Evolutionary conservation across 2,329 filamentous ascomycete species (phyloP).

Genomic region (Fusarium musae): DNA sequence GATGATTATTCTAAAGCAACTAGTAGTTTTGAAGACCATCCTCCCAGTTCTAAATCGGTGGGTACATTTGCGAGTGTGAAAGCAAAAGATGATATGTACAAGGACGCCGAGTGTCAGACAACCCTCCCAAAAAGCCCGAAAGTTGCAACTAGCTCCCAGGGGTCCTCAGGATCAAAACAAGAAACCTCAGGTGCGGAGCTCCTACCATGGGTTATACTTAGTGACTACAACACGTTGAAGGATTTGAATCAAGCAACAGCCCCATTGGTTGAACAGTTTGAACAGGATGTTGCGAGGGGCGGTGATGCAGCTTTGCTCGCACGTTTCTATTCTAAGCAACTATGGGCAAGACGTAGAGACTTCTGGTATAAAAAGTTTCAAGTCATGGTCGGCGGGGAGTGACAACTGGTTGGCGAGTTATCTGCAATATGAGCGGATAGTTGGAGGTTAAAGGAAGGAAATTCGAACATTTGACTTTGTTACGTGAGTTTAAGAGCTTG

Average conservation of each 20-base stretch:
- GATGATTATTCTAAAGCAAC: neutral
- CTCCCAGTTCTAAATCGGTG: neutral
- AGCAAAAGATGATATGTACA: neutral
- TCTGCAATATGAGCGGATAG: neutral
- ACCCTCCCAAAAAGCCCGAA: neutral
- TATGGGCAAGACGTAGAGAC: conserved; percentile 41
- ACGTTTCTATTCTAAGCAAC: conserved; percentile 47
- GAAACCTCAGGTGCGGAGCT: neutral
- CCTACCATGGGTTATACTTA: conserved; percentile 37
- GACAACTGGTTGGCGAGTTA: neutral
- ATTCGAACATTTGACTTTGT: neutral
- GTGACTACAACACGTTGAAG: conserved; percentile 40
- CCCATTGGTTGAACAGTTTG: conserved; percentile 48
- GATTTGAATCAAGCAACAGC: conserved; percentile 42
- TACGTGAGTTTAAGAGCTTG: neutral
- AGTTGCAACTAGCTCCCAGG: too few relatives aligned
- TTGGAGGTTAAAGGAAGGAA: neutral
- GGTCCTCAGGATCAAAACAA: neutral
- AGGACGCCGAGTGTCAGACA: conserved; percentile 30
- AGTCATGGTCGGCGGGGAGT: conserved; percentile 1
- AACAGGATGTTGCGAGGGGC: conserved; percentile 43
- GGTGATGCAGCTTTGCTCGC: conserved; percentile 40
- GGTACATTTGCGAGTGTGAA: neutral
- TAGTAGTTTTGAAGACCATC: too few relatives aligned
- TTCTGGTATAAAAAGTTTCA: conserved; percentile 48